Base-by-base conservation (phyloP, 805 yeast species). In the Starmerella stellata region DNA sequence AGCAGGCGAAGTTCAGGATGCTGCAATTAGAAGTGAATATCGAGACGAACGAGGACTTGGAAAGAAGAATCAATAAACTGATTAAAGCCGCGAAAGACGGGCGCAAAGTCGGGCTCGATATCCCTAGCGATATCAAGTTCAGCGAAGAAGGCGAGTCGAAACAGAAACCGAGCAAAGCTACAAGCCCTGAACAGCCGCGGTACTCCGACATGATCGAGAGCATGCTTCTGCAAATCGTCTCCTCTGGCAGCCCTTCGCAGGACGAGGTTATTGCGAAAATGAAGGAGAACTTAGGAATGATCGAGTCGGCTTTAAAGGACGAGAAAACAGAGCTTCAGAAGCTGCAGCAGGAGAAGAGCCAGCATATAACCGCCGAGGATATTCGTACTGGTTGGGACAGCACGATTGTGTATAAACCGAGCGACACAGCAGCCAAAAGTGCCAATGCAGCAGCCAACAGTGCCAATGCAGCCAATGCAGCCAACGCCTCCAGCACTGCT, bases 141-240 rank as follows among this genome's bases (percentile, higher is more conserved):
- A 36, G 51, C n/a, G 44, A 45, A 24, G 54, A 48, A 16, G 44
- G 42, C 34, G 45, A 43, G 30, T 42, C 49, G 23, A 58, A 3
- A 65, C 29, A 30, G 20, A 46, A 48, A 38, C 54, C 55, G 3
- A 43, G 39, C n/a, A 41, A 40, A 36, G 54, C 52, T 21, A 51
- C 54, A 15, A 40, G 50, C 25, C 51, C 49, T 1, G 53, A 53
- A 33, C 59, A 52, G 41, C 63, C 62, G 18, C 69, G 83, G 2
- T 85, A 80, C 54, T 78, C 77, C 53, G 95, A 83, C 52, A 85
- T 87, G 95, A 73, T 87, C 36, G 93, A 79, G 55, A 93, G 82
- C 55, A 65, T 92, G 50, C 69, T 87, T 49, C 68, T 68, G n/a
- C 94, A 82, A 54, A 64, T 85, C 46, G 69, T 65, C 35, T 69